Percentiles rank a stretch among this genome's conserved stretches.
phyloP scores from a whole-genome alignment of 345 rosid species.

The Euclidium syriacum region DNA sequence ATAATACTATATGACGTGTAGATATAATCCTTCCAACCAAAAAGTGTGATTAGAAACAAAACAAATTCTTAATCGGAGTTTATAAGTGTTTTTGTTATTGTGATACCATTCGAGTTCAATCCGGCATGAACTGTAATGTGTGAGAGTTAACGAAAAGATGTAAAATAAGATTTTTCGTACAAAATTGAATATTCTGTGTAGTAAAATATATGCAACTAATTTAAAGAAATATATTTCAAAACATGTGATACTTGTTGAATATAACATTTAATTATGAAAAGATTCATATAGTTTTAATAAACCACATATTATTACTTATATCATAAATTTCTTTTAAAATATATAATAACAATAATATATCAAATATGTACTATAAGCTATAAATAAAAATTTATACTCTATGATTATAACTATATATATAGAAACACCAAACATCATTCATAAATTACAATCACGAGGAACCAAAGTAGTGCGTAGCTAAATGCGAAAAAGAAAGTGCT shows the following conservation, averaged over 20 bases:
- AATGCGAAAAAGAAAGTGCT: not conserved
- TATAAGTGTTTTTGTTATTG: not conserved
- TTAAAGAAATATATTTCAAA: not conserved
- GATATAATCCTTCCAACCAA: not conserved
- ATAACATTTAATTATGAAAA: not conserved
- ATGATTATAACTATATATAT: too few relatives aligned
- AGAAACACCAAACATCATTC: constrained; percentile 14
- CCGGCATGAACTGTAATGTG: not conserved
- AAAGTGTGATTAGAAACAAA: not conserved
- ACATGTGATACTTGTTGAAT: not conserved
- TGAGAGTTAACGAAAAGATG: not conserved
- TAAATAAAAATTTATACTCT: not conserved
- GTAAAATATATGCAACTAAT: not conserved
- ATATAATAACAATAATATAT: not conserved
- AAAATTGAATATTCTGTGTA: not conserved
- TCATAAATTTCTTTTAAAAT: not conserved
- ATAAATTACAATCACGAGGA: constrained; percentile 7
- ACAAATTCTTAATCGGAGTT: not conserved
- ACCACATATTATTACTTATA: not conserved
- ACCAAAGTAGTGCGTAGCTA: not conserved
- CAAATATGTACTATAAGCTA: not conserved
- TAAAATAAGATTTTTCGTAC: not conserved
- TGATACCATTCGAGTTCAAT: not conserved
- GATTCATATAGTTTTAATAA: not conserved
- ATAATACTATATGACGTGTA: constrained; percentile 9